phyloP scores from a whole-genome alignment of 202 grass and related monocot genomes.

The Zizania palustris region DNA sequence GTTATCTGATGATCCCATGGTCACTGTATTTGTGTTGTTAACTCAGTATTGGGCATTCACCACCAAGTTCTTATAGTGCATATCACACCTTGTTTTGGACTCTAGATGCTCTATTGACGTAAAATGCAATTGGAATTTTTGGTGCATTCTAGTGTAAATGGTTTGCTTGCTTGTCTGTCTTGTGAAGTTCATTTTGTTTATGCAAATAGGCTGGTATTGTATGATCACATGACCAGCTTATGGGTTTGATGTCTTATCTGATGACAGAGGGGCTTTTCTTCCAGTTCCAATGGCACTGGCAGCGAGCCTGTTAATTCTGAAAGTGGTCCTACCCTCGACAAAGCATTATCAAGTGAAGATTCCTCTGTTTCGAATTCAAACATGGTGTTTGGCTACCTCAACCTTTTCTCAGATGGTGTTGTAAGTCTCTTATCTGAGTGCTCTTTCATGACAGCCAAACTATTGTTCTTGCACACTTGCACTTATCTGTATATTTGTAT shows the following conservation, averaged over 20 bases:
- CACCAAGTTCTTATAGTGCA: conserved; percentile 1
- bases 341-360: conserved; percentile 37
- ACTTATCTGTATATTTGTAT: conserved; percentile 23
- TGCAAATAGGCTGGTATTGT: not conserved
- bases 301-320: conserved; percentile 46
- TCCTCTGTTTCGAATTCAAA: conserved; percentile 58
- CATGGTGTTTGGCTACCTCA: conserved; percentile 97
- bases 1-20: not conserved
- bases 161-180: conserved; percentile 10
- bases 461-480: conserved; percentile 29
- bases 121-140: conserved; percentile 27
- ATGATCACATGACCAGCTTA: conserved; percentile 24
- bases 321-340: conserved; percentile 41
- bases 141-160: not conserved
- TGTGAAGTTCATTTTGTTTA: not conserved
- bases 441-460: not conserved
- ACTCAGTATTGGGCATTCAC: not conserved
- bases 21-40: not conserved
- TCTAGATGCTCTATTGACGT: not conserved
- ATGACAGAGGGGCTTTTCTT: conserved; percentile 58
- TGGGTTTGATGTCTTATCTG: conserved; percentile 29
- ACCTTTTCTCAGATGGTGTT: conserved; percentile 98
- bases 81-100: not conserved
- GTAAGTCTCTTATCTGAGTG: conserved; percentile 67
- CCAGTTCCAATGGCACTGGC: conserved; percentile 24